A percentile compares a stretch with the other conserved stretches of the same genome.
phyloP scores from a whole-genome alignment of 75 land plant genomes.

The Selaginella tamariscina region DNA sequence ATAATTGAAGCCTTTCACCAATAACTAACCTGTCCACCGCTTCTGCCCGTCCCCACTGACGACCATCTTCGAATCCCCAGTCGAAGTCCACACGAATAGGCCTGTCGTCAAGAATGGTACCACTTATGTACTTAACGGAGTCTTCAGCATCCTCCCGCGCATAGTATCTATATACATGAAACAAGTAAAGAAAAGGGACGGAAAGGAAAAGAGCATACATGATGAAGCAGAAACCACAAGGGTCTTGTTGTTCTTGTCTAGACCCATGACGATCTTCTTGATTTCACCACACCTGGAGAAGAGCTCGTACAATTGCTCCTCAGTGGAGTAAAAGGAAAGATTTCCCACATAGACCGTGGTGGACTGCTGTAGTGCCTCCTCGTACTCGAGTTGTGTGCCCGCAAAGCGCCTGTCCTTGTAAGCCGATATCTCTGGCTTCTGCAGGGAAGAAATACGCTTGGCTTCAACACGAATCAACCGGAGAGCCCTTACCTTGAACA shows the following conservation, averaged over 20 bases:
- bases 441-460: slow-evolving; percentile 15
- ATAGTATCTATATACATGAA: slow-evolving; percentile 47
- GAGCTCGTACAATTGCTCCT: slow-evolving; percentile 91
- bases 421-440: slow-evolving; percentile 50
- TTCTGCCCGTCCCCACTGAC: slow-evolving; percentile 99
- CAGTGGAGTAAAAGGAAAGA: slow-evolving; percentile 94
- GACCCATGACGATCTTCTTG: slow-evolving; percentile 88
- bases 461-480: no score
- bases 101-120: slow-evolving; percentile 92
- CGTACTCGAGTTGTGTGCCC: slow-evolving; percentile 86
- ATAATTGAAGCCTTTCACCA: no score
- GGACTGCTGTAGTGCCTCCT: slow-evolving; percentile 55
- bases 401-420: slow-evolving; percentile 85
- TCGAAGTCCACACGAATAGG: slow-evolving; percentile 98
- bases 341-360: slow-evolving; percentile 81
- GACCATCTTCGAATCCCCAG: slow-evolving; percentile 97
- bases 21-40: slow-evolving; percentile 83
- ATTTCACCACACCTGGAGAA: slow-evolving; percentile 90
- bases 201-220: slow-evolving; percentile 41
- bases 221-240: slow-evolving; percentile 95
- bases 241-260: slow-evolving; percentile 97
- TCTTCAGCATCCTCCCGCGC: slow-evolving; percentile 90
- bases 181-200: no score
- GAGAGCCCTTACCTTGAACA: neutral
- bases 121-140: slow-evolving; percentile 90